A percentile compares a stretch with the other conserved stretches of the same genome.
Conservation (phyloP, 2,329 filamentous ascomycete genomes). For the Cadophora sp. region DNA sequence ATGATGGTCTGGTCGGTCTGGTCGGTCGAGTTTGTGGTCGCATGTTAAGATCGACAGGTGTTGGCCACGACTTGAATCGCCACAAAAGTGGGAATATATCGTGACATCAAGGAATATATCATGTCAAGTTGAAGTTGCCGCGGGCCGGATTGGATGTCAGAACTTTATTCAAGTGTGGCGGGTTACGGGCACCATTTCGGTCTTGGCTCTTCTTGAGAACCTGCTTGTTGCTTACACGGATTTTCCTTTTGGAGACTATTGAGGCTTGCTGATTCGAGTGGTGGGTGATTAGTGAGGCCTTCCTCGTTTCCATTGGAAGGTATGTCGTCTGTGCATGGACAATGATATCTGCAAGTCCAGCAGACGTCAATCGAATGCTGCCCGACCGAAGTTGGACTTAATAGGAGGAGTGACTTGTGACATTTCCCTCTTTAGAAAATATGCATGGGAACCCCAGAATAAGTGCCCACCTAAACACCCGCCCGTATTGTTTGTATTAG, state of each 20-base stretch:
- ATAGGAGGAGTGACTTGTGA: too few species aligned
- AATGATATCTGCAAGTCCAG: neutral
- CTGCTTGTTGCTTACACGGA: neutral
- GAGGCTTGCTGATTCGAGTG: neutral
- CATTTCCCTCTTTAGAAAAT: neutral
- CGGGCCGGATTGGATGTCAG: neutral
- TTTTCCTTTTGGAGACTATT: neutral
- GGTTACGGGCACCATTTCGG: neutral
- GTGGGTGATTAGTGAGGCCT: neutral
- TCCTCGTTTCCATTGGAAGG: neutral
- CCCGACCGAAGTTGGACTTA: neutral
- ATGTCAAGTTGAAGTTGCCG: neutral
- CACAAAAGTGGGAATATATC: slow-evolving; percentile 2
- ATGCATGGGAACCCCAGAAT: neutral
- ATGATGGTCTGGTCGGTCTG: neutral
- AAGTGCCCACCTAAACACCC: neutral
- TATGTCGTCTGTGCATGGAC: neutral
- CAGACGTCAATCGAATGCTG: neutral
- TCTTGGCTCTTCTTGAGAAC: neutral
- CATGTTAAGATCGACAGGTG: slow-evolving; percentile 1
- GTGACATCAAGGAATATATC: neutral
- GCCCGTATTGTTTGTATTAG: neutral
- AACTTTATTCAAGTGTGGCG: neutral
- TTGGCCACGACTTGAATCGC: neutral
- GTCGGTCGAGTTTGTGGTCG: slow-evolving; percentile 4